Evolutionary conservation across 257 asterid species (phyloP).

Genomic region (Oldenlandia corymbosa): DNA sequence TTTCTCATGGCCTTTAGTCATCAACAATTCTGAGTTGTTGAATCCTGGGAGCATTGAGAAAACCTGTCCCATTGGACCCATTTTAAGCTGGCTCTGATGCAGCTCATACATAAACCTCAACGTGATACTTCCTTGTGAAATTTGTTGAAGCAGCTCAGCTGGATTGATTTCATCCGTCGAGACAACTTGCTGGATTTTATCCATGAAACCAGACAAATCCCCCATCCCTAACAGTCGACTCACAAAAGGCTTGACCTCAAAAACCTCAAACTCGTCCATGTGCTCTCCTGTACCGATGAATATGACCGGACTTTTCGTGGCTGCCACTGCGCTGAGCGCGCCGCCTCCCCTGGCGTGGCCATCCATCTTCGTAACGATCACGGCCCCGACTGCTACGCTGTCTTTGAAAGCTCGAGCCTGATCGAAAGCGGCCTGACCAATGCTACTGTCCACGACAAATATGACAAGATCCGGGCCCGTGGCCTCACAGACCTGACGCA

Average conservation of each 20-base stretch:
- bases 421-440: slow-evolving; percentile 98
- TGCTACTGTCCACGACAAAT: slow-evolving; percentile 98
- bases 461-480: slow-evolving; percentile 95
- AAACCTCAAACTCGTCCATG: slow-evolving; percentile 95
- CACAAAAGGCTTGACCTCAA: slow-evolving; percentile 96
- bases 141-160: slow-evolving; percentile 97
- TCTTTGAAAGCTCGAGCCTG: slow-evolving; percentile 98
- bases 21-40: slow-evolving; percentile 76
- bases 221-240: slow-evolving; percentile 99
- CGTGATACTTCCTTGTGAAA: slow-evolving; percentile 85
- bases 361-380: slow-evolving; percentile 94
- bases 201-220: slow-evolving; percentile 98
- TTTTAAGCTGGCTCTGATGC: slow-evolving; percentile 74
- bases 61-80: slow-evolving; percentile 97
- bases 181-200: slow-evolving; percentile 91
- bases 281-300: slow-evolving; percentile 99
- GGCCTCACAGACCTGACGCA: slow-evolving; percentile 98
- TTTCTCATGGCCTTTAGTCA: slow-evolving; percentile 93
- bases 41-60: slow-evolving; percentile 98
- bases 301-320: slow-evolving; percentile 92
- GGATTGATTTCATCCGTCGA: slow-evolving; percentile 99
- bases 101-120: slow-evolving; percentile 92
- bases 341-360: slow-evolving; percentile 99
- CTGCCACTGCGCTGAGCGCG: slow-evolving; percentile 98
- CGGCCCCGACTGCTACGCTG: slow-evolving; percentile 99